Percentiles rank a stretch among this genome's conserved stretches.
These are phyloP conservation scores for Chaetomium cochliodes DNA, from an alignment of 495 filamentous ascomycete species.

Conservation along the genomic window DNA sequence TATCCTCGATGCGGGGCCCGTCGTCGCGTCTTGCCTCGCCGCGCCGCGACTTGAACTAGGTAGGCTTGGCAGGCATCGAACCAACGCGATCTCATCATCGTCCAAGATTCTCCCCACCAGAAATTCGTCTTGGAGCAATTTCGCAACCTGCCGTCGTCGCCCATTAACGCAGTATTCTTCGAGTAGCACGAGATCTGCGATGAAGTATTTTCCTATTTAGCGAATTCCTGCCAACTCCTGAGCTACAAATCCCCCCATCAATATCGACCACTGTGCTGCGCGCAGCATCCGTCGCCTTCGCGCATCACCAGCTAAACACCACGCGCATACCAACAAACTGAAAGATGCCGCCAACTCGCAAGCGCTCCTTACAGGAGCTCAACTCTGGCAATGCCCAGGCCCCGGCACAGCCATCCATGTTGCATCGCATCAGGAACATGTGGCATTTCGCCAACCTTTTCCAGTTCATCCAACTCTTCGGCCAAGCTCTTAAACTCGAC, in stretches of 20 bases:
- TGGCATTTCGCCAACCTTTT: conserved; percentile 96
- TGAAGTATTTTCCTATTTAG: neutral
- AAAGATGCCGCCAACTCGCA: conserved; percentile 59
- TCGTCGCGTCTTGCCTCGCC: conserved; percentile 8
- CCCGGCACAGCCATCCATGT: conserved; percentile 44
- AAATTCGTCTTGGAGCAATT: neutral
- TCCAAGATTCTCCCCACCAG: neutral
- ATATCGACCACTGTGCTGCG: neutral
- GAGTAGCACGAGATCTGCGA: neutral
- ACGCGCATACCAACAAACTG: neutral
- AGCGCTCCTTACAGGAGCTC: conserved; percentile 70
- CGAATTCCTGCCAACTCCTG: neutral
- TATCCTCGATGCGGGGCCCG: neutral
- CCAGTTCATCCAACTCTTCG: conserved; percentile 91
- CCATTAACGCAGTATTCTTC: neutral
- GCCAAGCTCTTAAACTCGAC: conserved; percentile 81
- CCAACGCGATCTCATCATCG: conserved; percentile 13
- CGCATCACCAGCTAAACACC: neutral
- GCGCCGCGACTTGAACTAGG: neutral
- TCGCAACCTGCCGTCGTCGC: neutral
- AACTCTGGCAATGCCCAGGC: conserved; percentile 36
- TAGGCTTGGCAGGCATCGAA: conserved; percentile 3
- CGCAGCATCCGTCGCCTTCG: neutral
- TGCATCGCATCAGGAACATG: conserved; percentile 74
- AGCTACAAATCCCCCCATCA: neutral